Evolutionary conservation across 345 rosid genomes (phyloP).

Genomic region (Microthlaspi erraticum): DNA sequence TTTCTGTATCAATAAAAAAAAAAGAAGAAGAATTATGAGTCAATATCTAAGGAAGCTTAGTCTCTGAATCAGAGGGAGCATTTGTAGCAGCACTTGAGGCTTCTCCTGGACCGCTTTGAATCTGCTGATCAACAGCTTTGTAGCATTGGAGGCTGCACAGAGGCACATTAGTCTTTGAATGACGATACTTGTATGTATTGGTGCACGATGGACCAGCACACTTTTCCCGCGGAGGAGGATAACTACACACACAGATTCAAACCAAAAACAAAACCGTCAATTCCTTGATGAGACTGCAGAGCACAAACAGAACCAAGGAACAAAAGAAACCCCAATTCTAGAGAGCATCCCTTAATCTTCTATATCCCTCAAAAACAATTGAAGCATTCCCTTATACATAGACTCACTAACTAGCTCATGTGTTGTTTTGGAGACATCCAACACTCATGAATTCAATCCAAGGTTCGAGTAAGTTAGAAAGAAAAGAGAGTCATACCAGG

Average conservation of each 20-base stretch:
- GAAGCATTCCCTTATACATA: conserved; percentile 3
- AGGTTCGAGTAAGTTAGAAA: not conserved
- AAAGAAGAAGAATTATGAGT: no score
- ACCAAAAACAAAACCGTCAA: conserved; percentile 15
- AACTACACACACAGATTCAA: conserved; percentile 50
- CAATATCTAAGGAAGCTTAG: no score
- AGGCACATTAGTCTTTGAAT: conserved; percentile 84
- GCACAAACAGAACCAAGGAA: not conserved
- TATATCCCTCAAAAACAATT: not conserved
- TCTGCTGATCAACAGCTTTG: conserved; percentile 54
- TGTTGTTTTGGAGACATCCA: conserved; percentile 12
- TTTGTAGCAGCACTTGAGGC: no score
- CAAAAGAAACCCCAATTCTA: conserved; percentile 2
- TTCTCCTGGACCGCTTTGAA: no score
- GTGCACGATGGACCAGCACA: conserved; percentile 83
- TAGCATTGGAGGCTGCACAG: conserved; percentile 95
- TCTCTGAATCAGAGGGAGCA: no score
- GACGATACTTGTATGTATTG: conserved; percentile 83
- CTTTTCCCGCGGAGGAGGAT: conserved; percentile 89
- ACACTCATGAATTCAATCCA: not conserved
- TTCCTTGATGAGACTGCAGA: not conserved
- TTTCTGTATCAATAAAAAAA: conserved; percentile 24
- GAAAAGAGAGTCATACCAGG: conserved; percentile 49
- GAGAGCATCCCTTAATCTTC: not conserved
- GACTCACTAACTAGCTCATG: conserved; percentile 10